Percentiles rank a stretch among this genome's conserved stretches.
These are phyloP conservation scores for Raffaelea ambrosiae DNA, from an alignment of 2,329 filamentous ascomycete species.

Conservation along the genomic window DNA sequence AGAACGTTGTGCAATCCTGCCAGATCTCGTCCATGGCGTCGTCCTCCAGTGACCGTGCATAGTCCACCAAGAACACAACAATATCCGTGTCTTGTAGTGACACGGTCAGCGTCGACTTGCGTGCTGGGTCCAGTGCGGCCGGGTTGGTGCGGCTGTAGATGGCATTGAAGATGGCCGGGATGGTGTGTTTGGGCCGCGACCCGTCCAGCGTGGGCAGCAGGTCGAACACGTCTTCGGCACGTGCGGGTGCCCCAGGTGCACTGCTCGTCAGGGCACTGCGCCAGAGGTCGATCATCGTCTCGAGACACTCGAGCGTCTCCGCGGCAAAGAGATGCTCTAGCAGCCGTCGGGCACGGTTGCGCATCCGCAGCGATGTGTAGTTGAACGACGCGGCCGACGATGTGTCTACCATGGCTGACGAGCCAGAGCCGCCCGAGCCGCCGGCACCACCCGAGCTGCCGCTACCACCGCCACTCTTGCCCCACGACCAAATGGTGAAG, in stretches of 20 bases:
- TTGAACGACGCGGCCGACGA: conserved; percentile 73
- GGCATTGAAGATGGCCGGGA: conserved; percentile 91
- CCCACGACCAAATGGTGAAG: conserved; percentile 94
- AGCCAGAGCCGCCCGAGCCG: not conserved
- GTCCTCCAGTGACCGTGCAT: conserved; percentile 83
- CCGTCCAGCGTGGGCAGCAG: conserved; percentile 86
- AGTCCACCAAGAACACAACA: conserved; percentile 82
- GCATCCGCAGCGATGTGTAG: conserved; percentile 84
- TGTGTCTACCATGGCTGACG: conserved; percentile 43
- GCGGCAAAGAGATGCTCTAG: conserved; percentile 89
- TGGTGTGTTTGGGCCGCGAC: conserved; percentile 80
- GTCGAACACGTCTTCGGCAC: conserved; percentile 60
- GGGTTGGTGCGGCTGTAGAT: conserved; percentile 94
- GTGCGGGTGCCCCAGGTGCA: not conserved
- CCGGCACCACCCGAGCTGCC: conserved; percentile 6
- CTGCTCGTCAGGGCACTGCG: conserved; percentile 38
- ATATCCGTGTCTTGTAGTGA: conserved; percentile 76
- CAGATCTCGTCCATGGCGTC: conserved; percentile 98
- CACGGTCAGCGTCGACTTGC: conserved; percentile 83
- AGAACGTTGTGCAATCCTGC: conserved; percentile 85
- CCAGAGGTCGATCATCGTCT: conserved; percentile 86
- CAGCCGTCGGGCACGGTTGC: conserved; percentile 78
- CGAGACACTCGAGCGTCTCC: conserved; percentile 86
- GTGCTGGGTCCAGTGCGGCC: conserved; percentile 62
- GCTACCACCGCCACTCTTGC: conserved; percentile 37